Evolutionary conservation across 352 stramenopile species (phyloP).

Genomic region (Phytophthora sp.): DNA sequence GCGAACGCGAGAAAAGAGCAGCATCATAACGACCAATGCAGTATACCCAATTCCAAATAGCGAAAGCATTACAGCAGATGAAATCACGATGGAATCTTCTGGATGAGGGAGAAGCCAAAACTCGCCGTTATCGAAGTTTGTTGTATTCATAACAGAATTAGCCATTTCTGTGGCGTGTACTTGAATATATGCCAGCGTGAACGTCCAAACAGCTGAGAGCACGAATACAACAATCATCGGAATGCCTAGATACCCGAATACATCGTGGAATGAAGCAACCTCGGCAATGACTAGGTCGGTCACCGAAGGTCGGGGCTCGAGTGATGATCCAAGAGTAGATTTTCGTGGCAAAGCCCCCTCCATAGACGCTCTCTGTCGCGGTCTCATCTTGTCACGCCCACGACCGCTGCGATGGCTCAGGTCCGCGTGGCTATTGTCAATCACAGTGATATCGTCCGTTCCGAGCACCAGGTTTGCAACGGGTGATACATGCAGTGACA

Average conservation of each 20-base stretch:
- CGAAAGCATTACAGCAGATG: slow-evolving; percentile 30
- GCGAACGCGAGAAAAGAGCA: slow-evolving; percentile 22
- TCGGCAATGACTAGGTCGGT: slow-evolving; percentile 14
- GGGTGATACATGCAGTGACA: background rate
- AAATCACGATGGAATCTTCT: slow-evolving; percentile 22
- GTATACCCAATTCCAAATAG: slow-evolving; percentile 44
- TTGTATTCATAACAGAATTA: slow-evolving; percentile 48
- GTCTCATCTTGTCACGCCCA: background rate
- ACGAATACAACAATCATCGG: slow-evolving; percentile 50
- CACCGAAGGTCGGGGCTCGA: slow-evolving; percentile 5
- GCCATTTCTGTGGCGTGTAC: slow-evolving; percentile 39
- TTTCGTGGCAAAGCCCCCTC: background rate
- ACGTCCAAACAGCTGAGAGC: slow-evolving; percentile 37
- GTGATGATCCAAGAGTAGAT: background rate
- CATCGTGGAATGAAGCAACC: slow-evolving; percentile 26
- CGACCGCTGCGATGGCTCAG: background rate
- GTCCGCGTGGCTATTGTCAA: background rate
- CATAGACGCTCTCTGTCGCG: background rate
- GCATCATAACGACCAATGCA: slow-evolving; percentile 37
- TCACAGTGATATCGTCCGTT: slow-evolving; percentile 19
- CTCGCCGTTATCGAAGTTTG: slow-evolving; percentile 47
- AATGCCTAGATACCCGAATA: slow-evolving; percentile 45
- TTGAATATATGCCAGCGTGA: slow-evolving; percentile 48
- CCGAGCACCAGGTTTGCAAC: slow-evolving; percentile 16
- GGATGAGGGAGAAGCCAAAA: slow-evolving; percentile 51